Conservation (phyloP, 2,329 filamentous ascomycete species). For the Aschersonia sp. region DNA sequence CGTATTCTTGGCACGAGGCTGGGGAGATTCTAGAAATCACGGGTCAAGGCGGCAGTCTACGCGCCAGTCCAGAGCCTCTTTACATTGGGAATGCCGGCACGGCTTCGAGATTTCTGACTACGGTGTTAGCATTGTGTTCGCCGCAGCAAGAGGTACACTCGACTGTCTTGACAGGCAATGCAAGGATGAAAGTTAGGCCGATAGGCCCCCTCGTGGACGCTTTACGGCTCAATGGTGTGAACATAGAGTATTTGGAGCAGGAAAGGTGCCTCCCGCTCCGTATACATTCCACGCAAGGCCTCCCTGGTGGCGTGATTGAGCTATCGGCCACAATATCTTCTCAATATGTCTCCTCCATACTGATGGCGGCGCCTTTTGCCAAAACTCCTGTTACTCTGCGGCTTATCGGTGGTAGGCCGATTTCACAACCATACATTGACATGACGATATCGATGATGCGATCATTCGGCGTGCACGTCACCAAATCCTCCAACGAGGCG, state of each 20-base stretch:
- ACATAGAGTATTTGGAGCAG: conserved; percentile 72
- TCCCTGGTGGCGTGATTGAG: conserved; percentile 77
- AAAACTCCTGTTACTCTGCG: conserved; percentile 84
- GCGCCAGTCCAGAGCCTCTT: conserved; percentile 60
- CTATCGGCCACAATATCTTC: conserved; percentile 92
- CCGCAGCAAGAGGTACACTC: conserved; percentile 43
- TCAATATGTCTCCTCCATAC: conserved; percentile 94
- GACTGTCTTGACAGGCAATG: conserved; percentile 82
- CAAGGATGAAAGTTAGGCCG: conserved; percentile 88
- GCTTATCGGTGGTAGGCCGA: conserved; percentile 90
- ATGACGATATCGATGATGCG: conserved; percentile 99
- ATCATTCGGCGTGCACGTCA: conserved; percentile 72
- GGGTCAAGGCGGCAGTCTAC: conserved; percentile 76
- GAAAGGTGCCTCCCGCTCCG: conserved; percentile 72
- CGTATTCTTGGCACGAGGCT: conserved; percentile 86
- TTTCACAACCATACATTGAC: conserved; percentile 93
- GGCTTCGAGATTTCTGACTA: conserved; percentile 87
- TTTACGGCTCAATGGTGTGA: conserved; percentile 72
- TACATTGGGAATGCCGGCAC: conserved; percentile 97
- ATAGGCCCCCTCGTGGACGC: conserved; percentile 91
- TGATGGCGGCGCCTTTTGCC: conserved; percentile 95
- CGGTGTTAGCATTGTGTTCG: conserved; percentile 71
- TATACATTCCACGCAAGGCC: conserved; percentile 69
- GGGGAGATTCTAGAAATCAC: conserved; percentile 83
- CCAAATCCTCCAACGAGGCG: conserved; percentile 60